Evolutionary conservation across 768 basidiomycete species (phyloP), one percentile per base, ranked within the genome.

Genomic region (Leccinum arenicola): DNA sequence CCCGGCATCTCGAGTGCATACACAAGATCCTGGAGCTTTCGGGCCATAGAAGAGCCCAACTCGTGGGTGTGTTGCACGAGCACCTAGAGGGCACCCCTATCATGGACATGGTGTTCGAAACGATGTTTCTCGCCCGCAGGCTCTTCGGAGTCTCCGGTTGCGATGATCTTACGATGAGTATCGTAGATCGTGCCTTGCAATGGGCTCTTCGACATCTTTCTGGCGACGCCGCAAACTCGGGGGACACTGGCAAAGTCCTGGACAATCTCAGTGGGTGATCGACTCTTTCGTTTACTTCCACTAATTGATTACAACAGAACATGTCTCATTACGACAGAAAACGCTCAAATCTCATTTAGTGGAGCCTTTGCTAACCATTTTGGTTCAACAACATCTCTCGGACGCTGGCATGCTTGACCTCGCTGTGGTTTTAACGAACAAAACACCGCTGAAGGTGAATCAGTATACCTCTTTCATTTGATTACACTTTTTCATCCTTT

Each of bases 291-390:
- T 27, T 43, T 3, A 25, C 27, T 14, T 3, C 2, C 19, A 56
- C 48, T 62, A 9, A 64, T 54, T 5, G 10, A 23, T 21, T 17
- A 0, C 31, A 14, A 8, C 45, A 73, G 71, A 54, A 35, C 31
- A 56, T n/a, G 23, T 73, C n/a, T 21, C 36, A 4, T 48, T 8
- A 7, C 61, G 43, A 5, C 60, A 68, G 25, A 45, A 60, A 38
- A 50, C 59, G 27, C 62, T 65, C 35, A 87, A 87, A 61, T 62
- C 78, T 1, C 83, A 89, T 63, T 68, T 88, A 9, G 85, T 84
- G 1, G 94, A 97, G 59, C 86, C 91, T 1, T 70, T 93, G 17
- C 62, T 95, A 19, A 82, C 82, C 7, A 82, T 83, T 1, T 76
- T 84, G 17, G 76, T 90, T 47, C 88, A 87, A 68, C 76, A 81